phyloP scores from a whole-genome alignment of 495 filamentous ascomycete genomes.

The Penicillium paxilli region DNA sequence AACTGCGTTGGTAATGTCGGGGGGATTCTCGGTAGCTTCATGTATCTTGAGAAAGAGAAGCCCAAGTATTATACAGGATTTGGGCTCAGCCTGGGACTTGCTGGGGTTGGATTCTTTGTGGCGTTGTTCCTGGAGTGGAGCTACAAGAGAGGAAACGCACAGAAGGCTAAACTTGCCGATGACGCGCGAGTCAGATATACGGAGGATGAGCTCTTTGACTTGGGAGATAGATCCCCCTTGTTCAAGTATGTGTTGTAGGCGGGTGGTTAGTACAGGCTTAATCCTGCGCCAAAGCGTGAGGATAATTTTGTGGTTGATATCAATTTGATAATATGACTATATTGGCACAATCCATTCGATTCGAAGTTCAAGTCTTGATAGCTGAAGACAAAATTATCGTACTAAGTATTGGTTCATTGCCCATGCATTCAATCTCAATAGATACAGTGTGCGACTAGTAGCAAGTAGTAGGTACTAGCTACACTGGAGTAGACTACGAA shows the following conservation, averaged over 20 bases:
- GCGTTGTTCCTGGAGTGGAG: constrained; percentile 22
- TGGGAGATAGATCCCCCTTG: constrained; percentile 44
- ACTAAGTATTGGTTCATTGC: too few species aligned
- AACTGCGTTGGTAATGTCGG: constrained; percentile 38
- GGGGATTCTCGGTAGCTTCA: constrained; percentile 37
- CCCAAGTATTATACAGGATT: constrained; percentile 36
- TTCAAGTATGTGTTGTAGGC: constrained; percentile 36
- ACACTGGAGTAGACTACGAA: too few species aligned
- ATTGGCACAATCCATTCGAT: too few species aligned
- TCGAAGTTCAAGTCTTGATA: too few species aligned
- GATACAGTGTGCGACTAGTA: too few species aligned
- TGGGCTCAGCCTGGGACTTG: constrained; percentile 28
- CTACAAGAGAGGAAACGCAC: constrained; percentile 18
- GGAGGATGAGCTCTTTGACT: constrained; percentile 36
- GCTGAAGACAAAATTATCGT: too few species aligned
- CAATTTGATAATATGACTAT: too few species aligned
- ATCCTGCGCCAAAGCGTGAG: too few species aligned
- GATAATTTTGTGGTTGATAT: too few species aligned
- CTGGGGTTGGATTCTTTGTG: constrained; percentile 16
- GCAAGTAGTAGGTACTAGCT: too few species aligned
- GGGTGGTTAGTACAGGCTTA: neutral
- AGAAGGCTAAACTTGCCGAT: constrained; percentile 25
- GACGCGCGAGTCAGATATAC: constrained; percentile 32
- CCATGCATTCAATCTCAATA: too few species aligned
- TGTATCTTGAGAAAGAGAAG: constrained; percentile 32